Evolutionary conservation across 2,329 filamentous ascomycete genomes (phyloP), one percentile per base, ranked within the genome.

Genomic region (Camillea tinctor): DNA sequence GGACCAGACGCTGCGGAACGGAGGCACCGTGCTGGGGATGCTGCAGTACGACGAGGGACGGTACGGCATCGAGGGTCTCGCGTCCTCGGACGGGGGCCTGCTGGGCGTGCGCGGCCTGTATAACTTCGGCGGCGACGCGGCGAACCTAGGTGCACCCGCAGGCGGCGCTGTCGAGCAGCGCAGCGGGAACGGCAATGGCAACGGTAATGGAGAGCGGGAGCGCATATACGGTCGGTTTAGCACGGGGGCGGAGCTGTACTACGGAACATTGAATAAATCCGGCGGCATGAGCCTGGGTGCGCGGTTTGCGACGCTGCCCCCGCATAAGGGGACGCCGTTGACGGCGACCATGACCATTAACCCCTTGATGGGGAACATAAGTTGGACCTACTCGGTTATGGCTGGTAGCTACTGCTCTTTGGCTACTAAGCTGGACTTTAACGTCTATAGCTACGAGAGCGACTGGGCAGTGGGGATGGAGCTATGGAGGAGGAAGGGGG

Each of bases 401-500:
- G 94, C 94, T 1, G 92, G 92, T 2, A 85, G 85, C 36, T 87
- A 92, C 69, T 86, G 96, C 67, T 91, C 92, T 11, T 84, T 99
- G 54, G 95, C 93, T 64, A 96, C 93, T 21, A 88, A 90, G 54
- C 94, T 98, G 77, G 93, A 96, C 72, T 99, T 99, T 77, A 99
- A 99, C 71, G 90, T 97, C 54, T 98, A 97, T 77, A 97, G 92
- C 73, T 99, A 97, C 79, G 95, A 99, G 79, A 97, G 92, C 72
- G 91, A 95, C 60, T 89, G 97, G 81, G 89, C 93, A 23, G 84
- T 98, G 22, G 95, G 95, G 15, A 91, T 92, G 78, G 95, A 99
- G 78, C 80, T 98, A 50, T 99, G 95, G 94, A 88, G 91, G 70
- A 89, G 86, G 69, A 80, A 80, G 62, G 75, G 79, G 19, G 73